A percentile compares a stretch with the other conserved stretches of the same genome.
Evolutionary conservation across 1,139 yeast species (phyloP).

Genomic region (Entelexis sorbosivorans): DNA sequence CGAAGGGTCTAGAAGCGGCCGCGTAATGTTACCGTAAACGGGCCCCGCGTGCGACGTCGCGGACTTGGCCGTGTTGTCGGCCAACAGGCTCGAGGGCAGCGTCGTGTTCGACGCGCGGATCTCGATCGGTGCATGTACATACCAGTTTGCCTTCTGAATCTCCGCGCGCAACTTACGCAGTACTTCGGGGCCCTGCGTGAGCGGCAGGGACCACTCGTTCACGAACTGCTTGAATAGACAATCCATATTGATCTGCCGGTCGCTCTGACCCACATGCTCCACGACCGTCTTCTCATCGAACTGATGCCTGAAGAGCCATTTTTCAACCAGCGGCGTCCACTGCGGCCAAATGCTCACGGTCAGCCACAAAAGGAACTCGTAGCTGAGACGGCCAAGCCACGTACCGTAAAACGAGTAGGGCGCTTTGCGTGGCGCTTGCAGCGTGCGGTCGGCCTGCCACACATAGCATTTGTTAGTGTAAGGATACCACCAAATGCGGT

Average conservation of each 20-base stretch:
- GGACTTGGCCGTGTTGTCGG: background rate
- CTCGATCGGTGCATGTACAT: constrained; percentile 91
- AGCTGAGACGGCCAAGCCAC: constrained; percentile 59
- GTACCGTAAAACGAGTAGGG: constrained; percentile 82
- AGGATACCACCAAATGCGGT: constrained; percentile 97
- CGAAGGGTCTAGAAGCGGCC: constrained; percentile 73
- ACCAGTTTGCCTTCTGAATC: constrained; percentile 52
- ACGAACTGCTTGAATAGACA: constrained; percentile 90
- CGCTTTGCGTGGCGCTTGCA: constrained; percentile 54
- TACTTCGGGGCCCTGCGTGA: constrained; percentile 62
- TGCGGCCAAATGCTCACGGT: constrained; percentile 63
- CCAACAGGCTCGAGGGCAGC: constrained; percentile 15
- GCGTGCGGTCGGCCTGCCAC: constrained; percentile 75
- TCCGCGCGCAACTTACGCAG: constrained; percentile 51
- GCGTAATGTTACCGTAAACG: constrained; percentile 67
- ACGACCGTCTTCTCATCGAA: constrained; percentile 54
- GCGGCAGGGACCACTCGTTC: constrained; percentile 92
- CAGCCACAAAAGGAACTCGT: constrained; percentile 67
- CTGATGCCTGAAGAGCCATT: constrained; percentile 73
- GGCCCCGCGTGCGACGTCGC: constrained; percentile 38
- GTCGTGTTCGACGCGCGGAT: constrained; percentile 88
- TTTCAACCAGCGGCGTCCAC: constrained; percentile 73
- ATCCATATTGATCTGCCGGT: constrained; percentile 73
- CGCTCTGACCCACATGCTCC: constrained; percentile 43
- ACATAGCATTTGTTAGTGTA: constrained; percentile 73